A percentile compares a stretch with the other conserved stretches of the same genome.
These are phyloP conservation scores for Naganishia albida DNA, from an alignment of 1,284 basidiomycete genomes.

Conservation along the genomic window DNA sequence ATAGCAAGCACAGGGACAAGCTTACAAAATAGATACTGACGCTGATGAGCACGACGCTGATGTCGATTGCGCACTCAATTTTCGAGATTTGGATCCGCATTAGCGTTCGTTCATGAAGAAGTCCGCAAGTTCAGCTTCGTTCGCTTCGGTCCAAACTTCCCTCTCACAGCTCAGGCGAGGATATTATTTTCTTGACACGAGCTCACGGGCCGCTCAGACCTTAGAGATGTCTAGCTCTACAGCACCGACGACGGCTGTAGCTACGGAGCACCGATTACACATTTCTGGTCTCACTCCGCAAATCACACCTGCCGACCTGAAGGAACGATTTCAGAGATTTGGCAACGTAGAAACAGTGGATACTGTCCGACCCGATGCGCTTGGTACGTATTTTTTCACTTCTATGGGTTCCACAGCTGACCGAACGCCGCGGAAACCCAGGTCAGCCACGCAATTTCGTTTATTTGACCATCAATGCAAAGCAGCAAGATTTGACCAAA, in stretches of 20 bases:
- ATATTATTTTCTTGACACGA: too few species aligned
- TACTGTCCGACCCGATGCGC: slow-evolving; percentile 43
- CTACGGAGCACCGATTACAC: slow-evolving; percentile 45
- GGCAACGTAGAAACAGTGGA: slow-evolving; percentile 48
- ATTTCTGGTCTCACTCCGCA: slow-evolving; percentile 49
- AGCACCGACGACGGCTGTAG: slow-evolving; percentile 34
- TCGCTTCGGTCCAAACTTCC: too few species aligned
- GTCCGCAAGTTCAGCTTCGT: background rate
- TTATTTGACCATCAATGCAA: slow-evolving; percentile 48
- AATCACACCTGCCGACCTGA: slow-evolving; percentile 48
- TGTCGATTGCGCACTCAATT: slow-evolving; percentile 17
- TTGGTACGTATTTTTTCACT: slow-evolving; percentile 41
- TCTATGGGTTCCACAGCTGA: background rate
- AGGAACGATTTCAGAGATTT: slow-evolving; percentile 50
- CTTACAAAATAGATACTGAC: too few species aligned
- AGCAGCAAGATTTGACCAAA: slow-evolving; percentile 47
- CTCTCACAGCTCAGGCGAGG: too few species aligned
- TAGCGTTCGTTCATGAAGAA: too few species aligned
- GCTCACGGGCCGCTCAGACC: too few species aligned
- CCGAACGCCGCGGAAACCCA: slow-evolving; percentile 24
- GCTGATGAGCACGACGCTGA: too few species aligned
- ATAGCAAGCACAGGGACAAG: too few species aligned
- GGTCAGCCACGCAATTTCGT: slow-evolving; percentile 50
- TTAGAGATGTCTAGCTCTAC: background rate
- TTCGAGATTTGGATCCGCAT: slow-evolving; percentile 13